A percentile compares a stretch with the other conserved stretches of the same genome.
Evolutionary conservation across 202 grass and related monocot species (phyloP).

Genomic region (Hordeum pubiflorum): DNA sequence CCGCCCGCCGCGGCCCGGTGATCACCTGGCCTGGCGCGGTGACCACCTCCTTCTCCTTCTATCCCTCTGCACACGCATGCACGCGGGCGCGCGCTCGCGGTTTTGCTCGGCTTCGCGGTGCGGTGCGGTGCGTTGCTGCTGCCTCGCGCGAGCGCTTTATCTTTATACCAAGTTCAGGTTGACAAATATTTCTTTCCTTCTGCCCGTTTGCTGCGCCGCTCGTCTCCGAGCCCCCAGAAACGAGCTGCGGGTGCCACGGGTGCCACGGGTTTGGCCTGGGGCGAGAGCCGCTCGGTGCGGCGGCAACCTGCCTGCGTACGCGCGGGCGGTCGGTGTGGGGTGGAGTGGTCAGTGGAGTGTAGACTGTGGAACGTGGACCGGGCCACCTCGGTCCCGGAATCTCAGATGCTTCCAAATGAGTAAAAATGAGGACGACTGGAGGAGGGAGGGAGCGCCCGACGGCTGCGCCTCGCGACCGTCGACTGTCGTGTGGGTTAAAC

Average conservation of each 20-base stretch:
- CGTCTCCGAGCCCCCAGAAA: neutral
- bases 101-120: constrained; percentile 14
- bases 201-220: neutral
- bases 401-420: constrained; percentile 5
- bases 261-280: neutral
- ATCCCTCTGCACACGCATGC: too few species aligned
- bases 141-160: neutral
- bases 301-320: neutral
- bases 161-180: neutral
- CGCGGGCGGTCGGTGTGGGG: neutral
- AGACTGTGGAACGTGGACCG: neutral
- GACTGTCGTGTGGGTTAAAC: neutral
- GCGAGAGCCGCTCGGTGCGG: neutral
- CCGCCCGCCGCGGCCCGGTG: neutral
- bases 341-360: neutral
- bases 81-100: neutral
- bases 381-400: neutral
- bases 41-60: neutral
- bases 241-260: neutral
- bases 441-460: neutral
- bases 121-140: neutral
- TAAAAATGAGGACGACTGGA: neutral
- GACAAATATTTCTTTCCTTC: neutral
- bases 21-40: neutral
- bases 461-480: neutral